Conservation (phyloP, 129 eudicot genomes). For the Lonicera japonica region DNA sequence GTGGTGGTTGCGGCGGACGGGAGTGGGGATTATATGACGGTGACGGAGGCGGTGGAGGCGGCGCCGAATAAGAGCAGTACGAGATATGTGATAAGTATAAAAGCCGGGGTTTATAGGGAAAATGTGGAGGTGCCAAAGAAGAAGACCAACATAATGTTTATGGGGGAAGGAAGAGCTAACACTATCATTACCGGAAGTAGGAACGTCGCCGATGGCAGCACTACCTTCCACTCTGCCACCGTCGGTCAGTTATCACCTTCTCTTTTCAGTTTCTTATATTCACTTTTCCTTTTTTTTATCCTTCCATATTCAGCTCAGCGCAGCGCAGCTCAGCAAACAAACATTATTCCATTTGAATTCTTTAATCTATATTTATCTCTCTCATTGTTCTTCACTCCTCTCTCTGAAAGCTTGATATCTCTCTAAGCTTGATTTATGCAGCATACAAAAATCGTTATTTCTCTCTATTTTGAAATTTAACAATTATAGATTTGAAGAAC, state of each 20-base stretch:
- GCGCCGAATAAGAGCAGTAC: conserved; percentile 61
- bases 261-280: no score
- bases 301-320: not conserved
- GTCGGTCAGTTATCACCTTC: conserved; percentile 44
- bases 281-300: not conserved
- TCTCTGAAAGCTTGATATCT: no score
- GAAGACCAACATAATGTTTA: conserved; percentile 69
- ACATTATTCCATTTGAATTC: no score
- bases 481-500: no score
- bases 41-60: conserved; percentile 70
- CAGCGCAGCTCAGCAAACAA: no score
- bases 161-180: conserved; percentile 69
- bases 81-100: conserved; percentile 72
- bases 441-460: no score
- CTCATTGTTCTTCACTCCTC: no score
- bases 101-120: conserved; percentile 79
- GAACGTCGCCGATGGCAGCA: conserved; percentile 73
- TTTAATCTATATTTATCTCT: no score
- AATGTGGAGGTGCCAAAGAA: conserved; percentile 57
- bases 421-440: no score
- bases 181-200: conserved; percentile 73
- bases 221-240: conserved; percentile 86
- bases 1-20: conserved; percentile 95
- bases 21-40: conserved; percentile 58
- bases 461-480: no score